Evolutionary conservation across 148 eudicot species (phyloP), one percentile per base, ranked within the genome.

Genomic region (Spergularia bocconei): DNA sequence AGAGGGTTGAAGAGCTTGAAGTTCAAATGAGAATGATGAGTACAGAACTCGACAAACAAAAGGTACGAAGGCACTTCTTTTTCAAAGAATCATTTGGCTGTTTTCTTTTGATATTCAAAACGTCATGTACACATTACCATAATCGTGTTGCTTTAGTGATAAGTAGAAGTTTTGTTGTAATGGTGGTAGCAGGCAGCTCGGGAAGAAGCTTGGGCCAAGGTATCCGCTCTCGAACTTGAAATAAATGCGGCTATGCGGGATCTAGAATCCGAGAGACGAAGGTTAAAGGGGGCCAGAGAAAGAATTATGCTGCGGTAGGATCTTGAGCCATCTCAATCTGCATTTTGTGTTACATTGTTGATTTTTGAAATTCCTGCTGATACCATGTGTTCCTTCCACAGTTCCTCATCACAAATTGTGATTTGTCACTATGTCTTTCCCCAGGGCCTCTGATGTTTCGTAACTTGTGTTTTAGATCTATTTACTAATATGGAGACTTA

Each of bases 141-240:
- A 53, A 63, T 57, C 36, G 15, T 59, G 70, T 72, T 72, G 63
- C 72, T 71, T 55, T 57, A 48, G 79, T 76, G 77, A 79, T 73
- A 79, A 85, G 81, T 77, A 12, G 84, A 83, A 76, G 53, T 77
- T 67, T 74, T 72, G 67, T 76, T 69, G 82, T 87, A 75, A 72
- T 84, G 88, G 78, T 87, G 88, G 82, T 90, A 92, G 98, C 97
- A 92, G 98, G 93, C 96, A 72, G 97, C 97, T 77, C 91, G 96
- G 85, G 98, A 95, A 84, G 98, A 95, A 83, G 98, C 98, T 63
- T 92, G 98, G 98, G 92, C 93, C 63, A 95, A 95, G 85, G 97
- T 89, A 66, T 95, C 98, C 47, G 88, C 88, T 57, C 97, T 95
- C 76, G 97, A 95, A 73, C 90, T 95, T 62, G 92, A 92, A 85